Percentiles rank a stretch among this genome's conserved stretches.
These are phyloP conservation scores for Schwanniomyces sp. DNA, from an alignment of 805 yeast genomes.

Conservation along the genomic window DNA sequence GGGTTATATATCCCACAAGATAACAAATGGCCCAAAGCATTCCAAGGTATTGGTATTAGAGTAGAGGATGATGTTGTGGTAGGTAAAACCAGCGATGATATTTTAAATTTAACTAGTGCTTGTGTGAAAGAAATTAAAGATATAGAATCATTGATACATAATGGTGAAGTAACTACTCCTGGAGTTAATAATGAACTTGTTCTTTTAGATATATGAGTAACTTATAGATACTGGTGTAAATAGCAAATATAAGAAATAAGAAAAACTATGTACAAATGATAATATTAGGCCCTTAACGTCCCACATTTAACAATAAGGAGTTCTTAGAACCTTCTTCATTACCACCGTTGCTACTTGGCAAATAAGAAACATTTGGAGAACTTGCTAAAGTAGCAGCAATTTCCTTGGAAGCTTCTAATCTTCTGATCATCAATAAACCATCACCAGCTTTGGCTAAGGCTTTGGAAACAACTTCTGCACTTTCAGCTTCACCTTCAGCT, in stretches of 20 bases:
- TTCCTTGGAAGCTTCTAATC: conserved; percentile 95
- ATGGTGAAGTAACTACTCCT: conserved; percentile 56
- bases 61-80: conserved; percentile 92
- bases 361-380: conserved; percentile 83
- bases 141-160: conserved; percentile 64
- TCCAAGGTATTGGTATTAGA: conserved; percentile 87
- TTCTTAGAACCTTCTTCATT: conserved; percentile 43
- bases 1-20: conserved; percentile 86
- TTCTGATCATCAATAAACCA: conserved; percentile 87
- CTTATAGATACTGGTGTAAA: conserved; percentile 3
- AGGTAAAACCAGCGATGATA: conserved; percentile 55
- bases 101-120: conserved; percentile 63
- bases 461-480: conserved; percentile 91
- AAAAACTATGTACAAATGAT: conserved; percentile 6
- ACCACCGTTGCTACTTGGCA: conserved; percentile 56
- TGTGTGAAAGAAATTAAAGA: conserved; percentile 86
- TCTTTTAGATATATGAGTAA: conserved; percentile 19
- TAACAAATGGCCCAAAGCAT: conserved; percentile 73
- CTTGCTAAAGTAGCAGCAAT: conserved; percentile 85
- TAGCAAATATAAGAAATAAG: background rate
- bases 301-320: conserved; percentile 64
- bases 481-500: conserved; percentile 99
- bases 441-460: conserved; percentile 95
- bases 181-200: conserved; percentile 35
- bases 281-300: conserved; percentile 18